Conservation (phyloP, 2,329 filamentous ascomycete species). For the Purpureocillium takamizusanense region DNA sequence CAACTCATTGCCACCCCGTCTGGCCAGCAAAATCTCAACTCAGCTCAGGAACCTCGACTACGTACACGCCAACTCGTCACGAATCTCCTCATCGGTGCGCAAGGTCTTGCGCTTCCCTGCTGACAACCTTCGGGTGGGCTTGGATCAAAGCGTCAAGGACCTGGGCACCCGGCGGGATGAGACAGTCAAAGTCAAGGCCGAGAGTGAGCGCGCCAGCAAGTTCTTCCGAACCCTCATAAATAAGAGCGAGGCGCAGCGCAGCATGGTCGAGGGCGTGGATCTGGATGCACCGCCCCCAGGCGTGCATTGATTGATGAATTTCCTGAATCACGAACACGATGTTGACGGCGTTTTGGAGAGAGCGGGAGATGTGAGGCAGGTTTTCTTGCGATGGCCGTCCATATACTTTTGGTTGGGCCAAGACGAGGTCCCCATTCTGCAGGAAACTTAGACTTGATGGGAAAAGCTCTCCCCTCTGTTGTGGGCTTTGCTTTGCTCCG, state of each 20-base stretch:
- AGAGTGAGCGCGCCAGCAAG: constrained; percentile 80
- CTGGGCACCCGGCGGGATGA: constrained; percentile 71
- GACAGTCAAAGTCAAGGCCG: constrained; percentile 68
- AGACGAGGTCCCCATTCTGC: neutral
- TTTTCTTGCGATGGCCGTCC: no score
- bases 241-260: constrained; percentile 45
- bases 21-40: constrained; percentile 74
- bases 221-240: constrained; percentile 84
- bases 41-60: constrained; percentile 83
- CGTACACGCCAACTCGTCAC: constrained; percentile 76
- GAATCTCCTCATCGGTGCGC: constrained; percentile 78
- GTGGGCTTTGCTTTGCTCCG: neutral
- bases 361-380: no score
- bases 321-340: no score
- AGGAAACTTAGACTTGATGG: neutral
- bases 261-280: constrained; percentile 41
- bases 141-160: constrained; percentile 80
- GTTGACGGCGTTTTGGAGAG: no score
- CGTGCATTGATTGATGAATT: constrained; percentile 12
- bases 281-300: constrained; percentile 42
- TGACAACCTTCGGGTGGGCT: constrained; percentile 72
- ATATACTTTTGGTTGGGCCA: neutral
- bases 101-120: constrained; percentile 83
- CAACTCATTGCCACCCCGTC: constrained; percentile 74
- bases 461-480: constrained; percentile 1